Evolutionary conservation across 176 grass and related monocot genomes (phyloP).

Genomic region (Aechmea fasciata): DNA sequence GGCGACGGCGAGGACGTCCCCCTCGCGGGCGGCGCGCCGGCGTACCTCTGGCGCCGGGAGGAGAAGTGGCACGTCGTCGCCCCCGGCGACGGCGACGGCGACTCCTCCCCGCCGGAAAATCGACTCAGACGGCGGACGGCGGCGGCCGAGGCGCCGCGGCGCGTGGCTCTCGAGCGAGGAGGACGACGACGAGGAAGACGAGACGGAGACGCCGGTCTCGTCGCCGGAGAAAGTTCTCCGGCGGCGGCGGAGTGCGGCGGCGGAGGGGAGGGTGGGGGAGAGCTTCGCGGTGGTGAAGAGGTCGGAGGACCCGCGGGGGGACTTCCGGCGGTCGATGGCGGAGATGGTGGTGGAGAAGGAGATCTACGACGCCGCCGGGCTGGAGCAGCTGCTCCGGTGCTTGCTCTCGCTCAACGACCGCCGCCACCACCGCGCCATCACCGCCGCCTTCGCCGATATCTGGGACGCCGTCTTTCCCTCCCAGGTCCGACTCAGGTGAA

Average conservation of each 20-base stretch:
- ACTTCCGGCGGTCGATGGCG: slow-evolving; percentile 82
- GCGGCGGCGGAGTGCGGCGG: slow-evolving; percentile 7
- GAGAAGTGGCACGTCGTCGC: slow-evolving; percentile 52
- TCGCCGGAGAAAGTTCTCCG: slow-evolving; percentile 28
- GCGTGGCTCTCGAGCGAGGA: slow-evolving; percentile 81
- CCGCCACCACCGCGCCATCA: slow-evolving; percentile 56
- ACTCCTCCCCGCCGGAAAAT: slow-evolving; percentile 17
- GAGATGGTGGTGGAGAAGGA: slow-evolving; percentile 79
- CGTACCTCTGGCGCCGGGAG: slow-evolving; percentile 73
- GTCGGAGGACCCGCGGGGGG: slow-evolving; percentile 57
- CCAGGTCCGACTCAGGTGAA: no score
- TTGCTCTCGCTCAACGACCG: slow-evolving; percentile 67
- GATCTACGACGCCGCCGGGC: slow-evolving; percentile 63
- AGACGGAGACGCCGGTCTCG: slow-evolving; percentile 34
- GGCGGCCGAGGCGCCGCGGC: background rate
- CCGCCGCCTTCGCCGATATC: slow-evolving; percentile 64
- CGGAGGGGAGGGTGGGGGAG: slow-evolving; percentile 15
- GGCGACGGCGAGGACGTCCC: slow-evolving; percentile 22
- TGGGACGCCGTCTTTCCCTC: slow-evolving; percentile 58
- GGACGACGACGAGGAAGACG: slow-evolving; percentile 8
- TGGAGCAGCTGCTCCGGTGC: slow-evolving; percentile 72
- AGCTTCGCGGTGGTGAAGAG: slow-evolving; percentile 84
- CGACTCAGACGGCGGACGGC: slow-evolving; percentile 17
- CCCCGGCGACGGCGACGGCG: slow-evolving; percentile 12
- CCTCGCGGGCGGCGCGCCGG: slow-evolving; percentile 10